Percentiles rank a stretch among this genome's conserved stretches.
Conservation (phyloP, 2,329 filamentous ascomycete genomes). For the Hawksworthiomyces lignivorus region DNA sequence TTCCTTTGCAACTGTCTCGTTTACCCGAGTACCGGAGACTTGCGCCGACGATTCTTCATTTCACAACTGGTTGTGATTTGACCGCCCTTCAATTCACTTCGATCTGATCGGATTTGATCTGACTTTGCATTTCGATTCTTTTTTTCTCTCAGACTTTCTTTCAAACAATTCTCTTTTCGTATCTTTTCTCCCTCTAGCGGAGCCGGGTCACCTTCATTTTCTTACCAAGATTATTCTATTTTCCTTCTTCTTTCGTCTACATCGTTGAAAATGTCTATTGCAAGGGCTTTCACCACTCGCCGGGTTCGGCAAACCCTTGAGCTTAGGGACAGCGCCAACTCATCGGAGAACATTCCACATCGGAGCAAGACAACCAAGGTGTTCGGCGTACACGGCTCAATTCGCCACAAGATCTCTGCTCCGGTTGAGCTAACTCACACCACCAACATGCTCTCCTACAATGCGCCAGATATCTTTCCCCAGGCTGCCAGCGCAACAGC, state of each 20-base stretch:
- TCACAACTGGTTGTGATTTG: constrained; percentile 16
- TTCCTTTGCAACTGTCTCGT: constrained; percentile 2
- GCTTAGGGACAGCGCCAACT: constrained; percentile 28
- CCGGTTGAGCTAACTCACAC: constrained; percentile 85
- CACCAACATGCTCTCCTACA: constrained; percentile 94
- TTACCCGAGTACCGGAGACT: too few species aligned
- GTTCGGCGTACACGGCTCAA: constrained; percentile 32
- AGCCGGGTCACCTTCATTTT: constrained; percentile 1
- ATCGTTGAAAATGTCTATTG: constrained; percentile 33
- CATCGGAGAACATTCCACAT: constrained; percentile 30
- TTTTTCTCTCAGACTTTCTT: background rate
- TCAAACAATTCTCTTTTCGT: background rate
- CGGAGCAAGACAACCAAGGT: constrained; percentile 44
- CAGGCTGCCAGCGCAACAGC: constrained; percentile 27
- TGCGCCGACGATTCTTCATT: too few species aligned
- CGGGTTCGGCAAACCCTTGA: constrained; percentile 51
- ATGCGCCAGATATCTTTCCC: constrained; percentile 71
- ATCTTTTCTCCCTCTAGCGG: background rate
- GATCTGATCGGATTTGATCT: background rate
- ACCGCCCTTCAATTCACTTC: background rate
- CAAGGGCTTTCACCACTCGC: constrained; percentile 65
- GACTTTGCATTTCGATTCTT: background rate
- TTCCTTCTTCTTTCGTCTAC: background rate
- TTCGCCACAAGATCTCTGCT: constrained; percentile 72
- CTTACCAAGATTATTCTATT: too few species aligned